Conservation (phyloP, 345 rosid genomes). For the Jatropha curcas region DNA sequence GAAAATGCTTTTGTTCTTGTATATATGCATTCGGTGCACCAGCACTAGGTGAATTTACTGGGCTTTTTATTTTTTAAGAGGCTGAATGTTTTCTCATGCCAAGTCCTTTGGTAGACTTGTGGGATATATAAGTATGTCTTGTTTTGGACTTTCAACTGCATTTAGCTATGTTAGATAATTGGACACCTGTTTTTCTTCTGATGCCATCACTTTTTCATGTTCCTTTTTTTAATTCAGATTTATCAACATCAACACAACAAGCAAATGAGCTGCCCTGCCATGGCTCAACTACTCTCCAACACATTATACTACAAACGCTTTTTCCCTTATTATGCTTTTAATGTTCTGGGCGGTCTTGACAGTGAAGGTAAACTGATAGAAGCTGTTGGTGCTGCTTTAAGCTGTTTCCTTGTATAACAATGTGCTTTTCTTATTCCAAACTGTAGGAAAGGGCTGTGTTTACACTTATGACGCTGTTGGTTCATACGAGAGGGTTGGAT, state of each 20-base stretch:
- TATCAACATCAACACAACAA: conserved; percentile 99
- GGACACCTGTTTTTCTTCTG: background rate
- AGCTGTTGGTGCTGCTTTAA: conserved; percentile 6
- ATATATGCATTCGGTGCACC: too few species aligned
- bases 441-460: conserved; percentile 88
- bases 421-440: background rate
- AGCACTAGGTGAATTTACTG: background rate
- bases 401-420: background rate
- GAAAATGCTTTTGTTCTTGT: background rate
- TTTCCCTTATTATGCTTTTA: conserved; percentile 95
- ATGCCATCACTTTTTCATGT: background rate
- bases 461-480: conserved; percentile 97
- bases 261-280: conserved; percentile 96
- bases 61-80: background rate
- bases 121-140: too few species aligned
- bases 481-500: conserved; percentile 97
- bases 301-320: conserved; percentile 96
- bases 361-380: conserved; percentile 57
- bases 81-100: background rate
- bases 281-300: conserved; percentile 95
- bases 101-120: background rate
- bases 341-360: conserved; percentile 95
- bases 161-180: conserved; percentile 4
- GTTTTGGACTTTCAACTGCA: background rate
- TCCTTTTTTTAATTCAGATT: conserved; percentile 44